phyloP scores from a whole-genome alignment of 345 rosid genomes.

The Litchi chinensis region DNA sequence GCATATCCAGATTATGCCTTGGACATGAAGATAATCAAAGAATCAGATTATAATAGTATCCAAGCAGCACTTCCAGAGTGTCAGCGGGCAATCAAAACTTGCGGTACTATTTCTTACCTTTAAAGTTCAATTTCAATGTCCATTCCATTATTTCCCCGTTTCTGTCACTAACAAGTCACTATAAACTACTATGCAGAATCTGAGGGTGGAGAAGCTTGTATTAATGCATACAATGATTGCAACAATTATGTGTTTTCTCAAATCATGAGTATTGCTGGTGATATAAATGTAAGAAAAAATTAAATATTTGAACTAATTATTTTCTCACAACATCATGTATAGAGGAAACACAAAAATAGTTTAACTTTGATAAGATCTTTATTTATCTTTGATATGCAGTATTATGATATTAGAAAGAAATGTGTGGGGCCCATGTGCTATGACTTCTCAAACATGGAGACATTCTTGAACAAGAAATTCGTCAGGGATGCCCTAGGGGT shows the following conservation, averaged over 20 bases:
- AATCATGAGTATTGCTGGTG: slow-evolving; percentile 30
- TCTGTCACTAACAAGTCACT: background rate
- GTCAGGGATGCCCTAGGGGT: slow-evolving; percentile 71
- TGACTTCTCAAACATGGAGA: slow-evolving; percentile 71
- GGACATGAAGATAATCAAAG: slow-evolving; percentile 49
- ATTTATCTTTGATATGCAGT: slow-evolving; percentile 43
- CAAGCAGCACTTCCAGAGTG: slow-evolving; percentile 48
- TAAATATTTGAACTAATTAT: background rate
- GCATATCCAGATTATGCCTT: slow-evolving; percentile 81
- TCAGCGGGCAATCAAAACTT: slow-evolving; percentile 38
- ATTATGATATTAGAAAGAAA: slow-evolving; percentile 77
- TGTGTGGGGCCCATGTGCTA: slow-evolving; percentile 68
- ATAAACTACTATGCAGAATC: slow-evolving; percentile 32
- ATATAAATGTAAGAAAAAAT: slow-evolving; percentile 56
- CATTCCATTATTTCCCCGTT: background rate
- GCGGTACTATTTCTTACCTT: slow-evolving; percentile 46
- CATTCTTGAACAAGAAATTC: slow-evolving; percentile 49
- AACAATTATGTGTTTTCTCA: slow-evolving; percentile 29
- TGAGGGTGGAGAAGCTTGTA: slow-evolving; percentile 53
- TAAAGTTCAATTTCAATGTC: background rate
- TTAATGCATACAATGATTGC: slow-evolving; percentile 38
- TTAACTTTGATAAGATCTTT: background rate
- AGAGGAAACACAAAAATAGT: background rate
- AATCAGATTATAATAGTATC: slow-evolving; percentile 47
- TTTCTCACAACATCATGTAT: background rate